Percentiles rank a stretch among this genome's conserved stretches.
phyloP scores from a whole-genome alignment of 345 rosid species.

The Eucalyptus fibrosa region DNA sequence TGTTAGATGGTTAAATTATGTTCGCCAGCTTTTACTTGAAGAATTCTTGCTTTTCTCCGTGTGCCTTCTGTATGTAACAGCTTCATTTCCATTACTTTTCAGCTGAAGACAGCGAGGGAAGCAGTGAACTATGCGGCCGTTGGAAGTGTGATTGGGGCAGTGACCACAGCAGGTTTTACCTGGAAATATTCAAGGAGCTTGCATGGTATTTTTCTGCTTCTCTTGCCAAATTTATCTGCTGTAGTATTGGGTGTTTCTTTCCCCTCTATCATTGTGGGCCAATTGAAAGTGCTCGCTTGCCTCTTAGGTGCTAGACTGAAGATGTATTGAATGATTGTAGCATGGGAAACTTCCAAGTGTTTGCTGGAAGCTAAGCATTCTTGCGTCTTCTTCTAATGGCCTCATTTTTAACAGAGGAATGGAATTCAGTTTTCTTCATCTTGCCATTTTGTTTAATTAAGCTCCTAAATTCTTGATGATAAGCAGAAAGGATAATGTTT shows the following conservation, averaged over 20 bases:
- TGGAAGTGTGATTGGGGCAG: conserved; percentile 66
- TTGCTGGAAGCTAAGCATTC: not conserved
- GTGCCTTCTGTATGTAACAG: not conserved
- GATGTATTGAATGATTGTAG: not conserved
- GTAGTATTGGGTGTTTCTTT: not conserved
- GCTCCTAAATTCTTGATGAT: not conserved
- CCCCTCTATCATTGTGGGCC: not conserved
- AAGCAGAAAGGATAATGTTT: not conserved
- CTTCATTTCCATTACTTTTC: conserved; percentile 1
- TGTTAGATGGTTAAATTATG: not conserved
- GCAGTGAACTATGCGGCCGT: conserved; percentile 37
- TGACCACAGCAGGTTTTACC: conserved; percentile 68
- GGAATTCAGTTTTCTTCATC: not conserved
- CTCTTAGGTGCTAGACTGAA: not conserved
- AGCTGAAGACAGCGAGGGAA: conserved; percentile 85
- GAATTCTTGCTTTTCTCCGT: not conserved
- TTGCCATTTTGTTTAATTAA: not conserved
- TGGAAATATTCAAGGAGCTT: conserved; percentile 86
- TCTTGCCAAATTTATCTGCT: not conserved
- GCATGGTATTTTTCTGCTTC: conserved; percentile 41
- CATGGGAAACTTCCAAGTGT: not conserved
- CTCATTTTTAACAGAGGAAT: not conserved
- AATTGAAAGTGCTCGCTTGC: not conserved
- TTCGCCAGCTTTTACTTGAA: not conserved
- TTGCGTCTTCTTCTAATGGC: not conserved